A percentile compares a stretch with the other conserved stretches of the same genome.
phyloP scores from a whole-genome alignment of 306 rosid species.

The Lathyrus tuberosus region DNA sequence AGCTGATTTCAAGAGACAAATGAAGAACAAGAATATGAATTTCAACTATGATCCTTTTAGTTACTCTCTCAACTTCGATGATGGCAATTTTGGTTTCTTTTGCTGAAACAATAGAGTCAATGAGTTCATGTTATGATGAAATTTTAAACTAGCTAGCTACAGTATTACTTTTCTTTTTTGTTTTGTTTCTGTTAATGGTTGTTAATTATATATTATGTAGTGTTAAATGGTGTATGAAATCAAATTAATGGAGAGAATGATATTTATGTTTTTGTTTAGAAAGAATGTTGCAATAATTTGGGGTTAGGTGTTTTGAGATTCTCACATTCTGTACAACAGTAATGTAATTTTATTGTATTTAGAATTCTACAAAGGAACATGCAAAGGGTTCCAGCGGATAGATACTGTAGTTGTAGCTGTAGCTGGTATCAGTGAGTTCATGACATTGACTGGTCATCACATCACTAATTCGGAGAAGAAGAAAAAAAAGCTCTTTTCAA shows the following conservation, averaged over 20 bases:
- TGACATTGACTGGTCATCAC: slow-evolving; percentile 1
- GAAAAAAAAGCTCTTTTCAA: not conserved
- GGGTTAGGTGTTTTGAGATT: too few species aligned
- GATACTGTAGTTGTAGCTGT: too few species aligned
- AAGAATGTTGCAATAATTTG: not conserved
- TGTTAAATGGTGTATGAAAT: not conserved
- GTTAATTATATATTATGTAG: not conserved
- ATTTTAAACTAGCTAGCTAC: not conserved
- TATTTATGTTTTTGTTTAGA: too few species aligned
- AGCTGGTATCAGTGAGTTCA: not conserved
- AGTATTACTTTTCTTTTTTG: not conserved
- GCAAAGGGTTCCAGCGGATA: too few species aligned
- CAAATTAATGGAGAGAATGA: not conserved
- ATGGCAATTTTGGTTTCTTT: slow-evolving; percentile 60
- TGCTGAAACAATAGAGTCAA: slow-evolving; percentile 16
- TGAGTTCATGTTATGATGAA: not conserved
- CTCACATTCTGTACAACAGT: too few species aligned
- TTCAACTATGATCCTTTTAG: slow-evolving; percentile 67
- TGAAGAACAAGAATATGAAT: slow-evolving; percentile 45
- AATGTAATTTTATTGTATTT: too few species aligned
- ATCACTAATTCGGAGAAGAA: not conserved
- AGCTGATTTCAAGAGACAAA: slow-evolving; percentile 52
- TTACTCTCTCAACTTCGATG: slow-evolving; percentile 69
- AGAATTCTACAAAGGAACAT: too few species aligned
- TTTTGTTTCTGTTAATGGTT: too few species aligned